Base-by-base conservation (phyloP, 106 monocot species). In the Dendrobium nobile region DNA sequence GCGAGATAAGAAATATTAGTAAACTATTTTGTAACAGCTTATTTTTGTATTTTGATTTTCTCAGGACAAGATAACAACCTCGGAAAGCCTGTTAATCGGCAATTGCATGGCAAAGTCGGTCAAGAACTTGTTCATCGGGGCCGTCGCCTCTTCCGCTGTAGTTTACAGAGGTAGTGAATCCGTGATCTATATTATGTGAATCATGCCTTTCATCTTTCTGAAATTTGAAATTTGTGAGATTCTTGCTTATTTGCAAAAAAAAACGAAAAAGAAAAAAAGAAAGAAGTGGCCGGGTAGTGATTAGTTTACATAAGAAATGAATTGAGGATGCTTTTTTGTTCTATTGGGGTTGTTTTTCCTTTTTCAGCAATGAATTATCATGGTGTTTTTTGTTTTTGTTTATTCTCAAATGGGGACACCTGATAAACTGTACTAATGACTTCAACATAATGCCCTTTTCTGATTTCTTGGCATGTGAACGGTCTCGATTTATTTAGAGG, bases 171-270 rank as follows among this genome's bases (percentile, higher is more conserved):
- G 74, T 74, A 74, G 42, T 44, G 41, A 74, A 73, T 42, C 73
- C 8, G 42, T 3, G 18, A 55, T 40, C 22, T 26, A 7, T 75
- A 1, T 2, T n/a, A 26, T 47, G 40, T 8, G 61, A 20, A 82
- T 28, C 17, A 7, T 24, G 27, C 18, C 64, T 82, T 22, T 42
- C 16, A 28, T 72, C 47, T 44, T 13, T 9, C 44, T n/a, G 41
- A 43, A 67, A 65, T 65, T 33, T 81, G 26, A 22, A n/a, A 43
- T 7, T 79, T 79, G 65, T 83, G 85, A 16, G 87, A 80, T 20
- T 72, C 82, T 0, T 79, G 17, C 41, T 54, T 85, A 27, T 67
- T 31, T 61, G 61, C 61, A 2, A 33, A 33, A 37, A 70, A 3
- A 37, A 37, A 37, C 2, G 3, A 37, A 37, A 37, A 37, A 37